Evolutionary conservation across 305 asterid species (phyloP).

Genomic region (Rubia balearica): DNA sequence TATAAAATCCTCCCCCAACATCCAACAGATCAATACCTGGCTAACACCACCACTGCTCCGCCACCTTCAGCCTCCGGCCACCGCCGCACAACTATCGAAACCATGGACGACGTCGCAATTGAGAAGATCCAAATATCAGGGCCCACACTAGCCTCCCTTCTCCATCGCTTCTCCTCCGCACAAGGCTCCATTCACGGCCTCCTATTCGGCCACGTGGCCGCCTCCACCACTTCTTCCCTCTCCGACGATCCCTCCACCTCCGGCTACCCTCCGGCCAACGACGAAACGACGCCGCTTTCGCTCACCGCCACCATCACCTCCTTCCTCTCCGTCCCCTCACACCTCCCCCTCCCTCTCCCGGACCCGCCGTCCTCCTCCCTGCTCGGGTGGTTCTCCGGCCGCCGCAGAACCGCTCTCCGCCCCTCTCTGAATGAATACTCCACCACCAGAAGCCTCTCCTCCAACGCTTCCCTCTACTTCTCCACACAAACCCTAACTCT

Average conservation of each 20-base stretch:
- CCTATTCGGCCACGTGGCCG: slow-evolving; percentile 41
- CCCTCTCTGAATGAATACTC: slow-evolving; percentile 61
- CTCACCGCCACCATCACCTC: slow-evolving; percentile 50
- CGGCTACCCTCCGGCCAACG: slow-evolving; percentile 18
- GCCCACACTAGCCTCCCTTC: slow-evolving; percentile 34
- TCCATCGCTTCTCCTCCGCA: slow-evolving; percentile 58
- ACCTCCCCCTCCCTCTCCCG: slow-evolving; percentile 52
- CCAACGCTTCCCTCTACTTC: slow-evolving; percentile 32
- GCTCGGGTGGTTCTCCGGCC: slow-evolving; percentile 79
- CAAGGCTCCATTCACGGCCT: slow-evolving; percentile 48
- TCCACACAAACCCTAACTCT: slow-evolving; percentile 40
- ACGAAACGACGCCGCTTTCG: slow-evolving; percentile 28
- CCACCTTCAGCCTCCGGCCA: background rate
- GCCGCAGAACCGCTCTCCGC: slow-evolving; percentile 78
- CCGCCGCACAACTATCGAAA: background rate
- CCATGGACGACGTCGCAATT: slow-evolving; percentile 29
- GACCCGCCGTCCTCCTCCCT: slow-evolving; percentile 32
- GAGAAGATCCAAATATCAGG: slow-evolving; percentile 36
- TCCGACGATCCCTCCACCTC: slow-evolving; percentile 46
- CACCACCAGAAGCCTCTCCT: slow-evolving; percentile 32
- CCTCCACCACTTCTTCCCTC: slow-evolving; percentile 46
- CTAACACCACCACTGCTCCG: background rate
- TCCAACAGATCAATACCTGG: background rate
- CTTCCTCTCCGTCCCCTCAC: slow-evolving; percentile 59
- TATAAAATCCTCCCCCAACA: no score